Base-by-base conservation (phyloP, 2,329 filamentous ascomycete genomes). In the Fonsecaea pugnacius region DNA sequence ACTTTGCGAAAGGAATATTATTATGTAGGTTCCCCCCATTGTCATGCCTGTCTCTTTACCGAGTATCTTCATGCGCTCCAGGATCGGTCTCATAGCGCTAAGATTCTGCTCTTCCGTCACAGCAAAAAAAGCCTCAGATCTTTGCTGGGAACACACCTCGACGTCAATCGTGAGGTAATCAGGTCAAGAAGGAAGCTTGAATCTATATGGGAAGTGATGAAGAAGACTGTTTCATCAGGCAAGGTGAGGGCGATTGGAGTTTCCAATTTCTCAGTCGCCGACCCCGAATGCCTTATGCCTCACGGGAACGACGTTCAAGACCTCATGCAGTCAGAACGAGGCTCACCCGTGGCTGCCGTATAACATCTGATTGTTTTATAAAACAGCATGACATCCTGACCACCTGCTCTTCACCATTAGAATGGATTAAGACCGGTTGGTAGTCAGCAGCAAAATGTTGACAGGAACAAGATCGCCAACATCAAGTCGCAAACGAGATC, bases 371-470 rank as follows among this genome's bases (percentile, higher is more conserved):
- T 46, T 46, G 21, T 46, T 46, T 46, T 14, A 46, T 46, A 14
- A 46, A 46, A 46, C 40, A 46, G 16, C 40, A 46, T 46, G 40
- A 46, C 16, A 46, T 46, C 40, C 40, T 46, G 21, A 46, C 21
- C 4, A 14, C 40, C 40, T 46, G 40, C 40, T 46, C 5, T 14
- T 46, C 4, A 46, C 40, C 40, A 14, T 46, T 46, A 46, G 40
- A 6, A 46, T 46, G 40, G 40, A 46, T 46, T 46, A 14, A 46
- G 40, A 46, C 40, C 5, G 40, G 40, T 46, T 4, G 40, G 12
- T 46, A 48, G 43, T 48, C 43, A 48, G 43, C 43, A 48, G 43
- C 43, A 18, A 9, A 48, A n/a, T 16, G 43, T 48, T 48, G n/a
- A 48, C 16, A 48, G 43, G 4, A 48, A 48, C 2, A 48, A 48